A percentile compares a stretch with the other conserved stretches of the same genome.
phyloP scores from a whole-genome alignment of 495 filamentous ascomycete species.

The Penicillium lividum region DNA sequence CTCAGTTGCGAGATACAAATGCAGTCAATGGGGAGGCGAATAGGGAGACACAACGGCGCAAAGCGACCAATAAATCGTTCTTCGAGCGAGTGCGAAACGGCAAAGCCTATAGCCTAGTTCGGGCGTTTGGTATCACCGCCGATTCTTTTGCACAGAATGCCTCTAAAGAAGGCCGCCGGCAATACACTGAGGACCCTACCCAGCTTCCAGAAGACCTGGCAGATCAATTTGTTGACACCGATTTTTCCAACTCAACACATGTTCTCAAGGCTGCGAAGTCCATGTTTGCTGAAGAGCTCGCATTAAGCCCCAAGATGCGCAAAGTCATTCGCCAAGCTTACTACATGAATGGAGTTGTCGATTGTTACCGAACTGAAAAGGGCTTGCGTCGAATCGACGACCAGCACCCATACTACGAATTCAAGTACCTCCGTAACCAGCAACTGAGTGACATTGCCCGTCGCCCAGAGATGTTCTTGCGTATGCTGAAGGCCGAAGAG shows the following conservation, averaged over 20 bases:
- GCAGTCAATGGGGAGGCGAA: constrained; percentile 53
- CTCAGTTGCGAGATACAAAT: constrained; percentile 74
- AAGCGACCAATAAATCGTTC: constrained; percentile 69
- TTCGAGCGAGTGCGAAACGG: constrained; percentile 82
- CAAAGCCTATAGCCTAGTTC: constrained; percentile 78
- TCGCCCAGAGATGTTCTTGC: constrained; percentile 83
- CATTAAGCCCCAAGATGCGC: constrained; percentile 84
- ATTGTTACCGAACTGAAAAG: constrained; percentile 89
- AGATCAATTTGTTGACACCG: constrained; percentile 68
- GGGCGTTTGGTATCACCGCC: constrained; percentile 85
- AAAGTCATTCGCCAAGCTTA: constrained; percentile 79
- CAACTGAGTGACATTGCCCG: constrained; percentile 75
- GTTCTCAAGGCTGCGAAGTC: constrained; percentile 76
- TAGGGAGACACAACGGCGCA: constrained; percentile 66
- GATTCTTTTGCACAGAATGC: constrained; percentile 85
- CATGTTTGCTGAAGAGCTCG: constrained; percentile 90
- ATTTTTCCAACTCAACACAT: constrained; percentile 74
- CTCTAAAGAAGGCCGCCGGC: constrained; percentile 70
- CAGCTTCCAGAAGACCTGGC: constrained; percentile 81
- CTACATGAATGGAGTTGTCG: constrained; percentile 78
- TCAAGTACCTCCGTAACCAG: constrained; percentile 93
- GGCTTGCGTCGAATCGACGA: constrained; percentile 94
- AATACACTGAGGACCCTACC: constrained; percentile 79
- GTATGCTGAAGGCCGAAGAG: constrained; percentile 95
- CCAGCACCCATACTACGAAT: constrained; percentile 93